Evolutionary conservation across 192 early-diverging fungal species (phyloP).

Genomic region (Lobosporangium transversale): DNA sequence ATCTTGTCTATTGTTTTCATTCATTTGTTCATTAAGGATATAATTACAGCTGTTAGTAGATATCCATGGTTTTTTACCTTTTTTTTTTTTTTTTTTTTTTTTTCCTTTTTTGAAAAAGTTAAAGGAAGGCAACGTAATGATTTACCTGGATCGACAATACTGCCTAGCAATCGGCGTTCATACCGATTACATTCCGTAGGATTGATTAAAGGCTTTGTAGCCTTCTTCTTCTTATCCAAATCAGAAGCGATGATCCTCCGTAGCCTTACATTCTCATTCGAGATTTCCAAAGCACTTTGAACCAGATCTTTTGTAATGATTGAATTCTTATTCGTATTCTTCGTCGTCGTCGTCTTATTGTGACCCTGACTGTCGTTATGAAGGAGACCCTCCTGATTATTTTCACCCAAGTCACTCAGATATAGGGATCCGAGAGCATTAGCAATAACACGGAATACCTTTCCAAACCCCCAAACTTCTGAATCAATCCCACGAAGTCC

Average conservation of each 20-base stretch:
- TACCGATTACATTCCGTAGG: conserved; percentile 65
- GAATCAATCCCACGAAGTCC: conserved; percentile 42
- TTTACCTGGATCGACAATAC: conserved; percentile 83
- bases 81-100: too few relatives aligned
- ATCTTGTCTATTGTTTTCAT: conserved; percentile 56
- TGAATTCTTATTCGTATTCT: too few relatives aligned
- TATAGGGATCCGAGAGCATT: conserved; percentile 56
- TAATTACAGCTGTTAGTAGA: neutral
- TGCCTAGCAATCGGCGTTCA: conserved; percentile 79
- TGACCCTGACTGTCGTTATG: neutral
- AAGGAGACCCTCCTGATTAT: too few relatives aligned
- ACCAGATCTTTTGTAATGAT: conserved; percentile 27
- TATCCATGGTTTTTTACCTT: too few relatives aligned
- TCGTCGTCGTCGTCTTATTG: too few relatives aligned
- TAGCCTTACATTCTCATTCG: conserved; percentile 25
- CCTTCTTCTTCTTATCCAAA: conserved; percentile 23
- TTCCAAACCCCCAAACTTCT: conserved; percentile 57
- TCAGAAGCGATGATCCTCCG: conserved; percentile 5
- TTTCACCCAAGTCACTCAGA: conserved; percentile 1
- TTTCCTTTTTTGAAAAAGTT: too few relatives aligned
- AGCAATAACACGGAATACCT: conserved; percentile 59
- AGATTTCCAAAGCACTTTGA: conserved; percentile 21
- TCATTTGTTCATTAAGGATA: neutral
- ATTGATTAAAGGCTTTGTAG: conserved; percentile 30
- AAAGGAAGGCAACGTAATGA: too few relatives aligned